phyloP scores from a whole-genome alignment of 176 grass and related monocot genomes.

The Oryza punctata region DNA sequence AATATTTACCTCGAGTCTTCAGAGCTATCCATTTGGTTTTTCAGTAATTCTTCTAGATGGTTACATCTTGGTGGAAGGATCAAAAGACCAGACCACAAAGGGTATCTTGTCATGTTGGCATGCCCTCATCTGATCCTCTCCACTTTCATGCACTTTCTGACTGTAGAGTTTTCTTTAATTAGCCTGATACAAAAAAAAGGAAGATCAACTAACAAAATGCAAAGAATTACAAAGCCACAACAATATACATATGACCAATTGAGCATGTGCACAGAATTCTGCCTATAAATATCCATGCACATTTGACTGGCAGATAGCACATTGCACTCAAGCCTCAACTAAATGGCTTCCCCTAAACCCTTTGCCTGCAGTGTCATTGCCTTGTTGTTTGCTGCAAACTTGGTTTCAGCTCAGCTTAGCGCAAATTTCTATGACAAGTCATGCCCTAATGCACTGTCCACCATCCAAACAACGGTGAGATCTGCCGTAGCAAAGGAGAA shows the following conservation, averaged over 20 bases:
- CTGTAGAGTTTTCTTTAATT: constrained; percentile 4
- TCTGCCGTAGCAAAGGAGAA: constrained; percentile 24
- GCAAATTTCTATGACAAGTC: constrained; percentile 58
- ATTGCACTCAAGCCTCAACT: not conserved
- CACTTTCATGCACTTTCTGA: not conserved
- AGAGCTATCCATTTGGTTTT: not conserved
- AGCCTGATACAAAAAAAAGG: not conserved
- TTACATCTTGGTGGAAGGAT: not conserved
- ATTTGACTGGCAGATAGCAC: not conserved
- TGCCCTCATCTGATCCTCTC: not conserved
- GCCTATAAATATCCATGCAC: constrained; percentile 47
- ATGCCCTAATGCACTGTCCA: constrained; percentile 54
- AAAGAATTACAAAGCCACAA: constrained; percentile 32
- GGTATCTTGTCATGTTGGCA: not conserved
- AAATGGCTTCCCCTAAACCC: constrained; percentile 28
- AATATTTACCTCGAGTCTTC: not conserved
- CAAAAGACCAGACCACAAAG: constrained; percentile 17
- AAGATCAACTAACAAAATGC: not conserved
- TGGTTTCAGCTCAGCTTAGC: constrained; percentile 52
- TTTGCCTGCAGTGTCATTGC: not conserved
- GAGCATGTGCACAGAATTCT: not conserved
- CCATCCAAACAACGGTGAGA: constrained; percentile 38
- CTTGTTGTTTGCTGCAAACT: constrained; percentile 36
- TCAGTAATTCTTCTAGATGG: not conserved
- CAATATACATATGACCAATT: not conserved